phyloP scores from a whole-genome alignment of 345 rosid species.

The Bretschneidera sinensis region DNA sequence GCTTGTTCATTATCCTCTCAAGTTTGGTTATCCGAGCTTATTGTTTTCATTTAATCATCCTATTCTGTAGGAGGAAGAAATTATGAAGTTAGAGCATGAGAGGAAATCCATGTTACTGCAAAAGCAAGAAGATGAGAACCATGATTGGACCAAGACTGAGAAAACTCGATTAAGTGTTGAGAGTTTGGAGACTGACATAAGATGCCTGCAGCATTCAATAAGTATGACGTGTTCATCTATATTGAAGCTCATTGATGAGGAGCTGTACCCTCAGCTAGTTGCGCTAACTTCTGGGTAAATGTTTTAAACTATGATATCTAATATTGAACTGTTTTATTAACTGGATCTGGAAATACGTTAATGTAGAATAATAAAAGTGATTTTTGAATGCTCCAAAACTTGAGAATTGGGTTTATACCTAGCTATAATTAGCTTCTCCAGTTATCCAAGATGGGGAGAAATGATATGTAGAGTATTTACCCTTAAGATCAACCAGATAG shows the following conservation, averaged over 20 bases:
- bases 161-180: conserved; percentile 57
- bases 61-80: conserved; percentile 68
- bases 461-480: background rate
- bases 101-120: conserved; percentile 59
- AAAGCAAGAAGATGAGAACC: conserved; percentile 61
- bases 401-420: background rate
- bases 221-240: conserved; percentile 45
- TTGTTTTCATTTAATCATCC: background rate
- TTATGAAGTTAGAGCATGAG: conserved; percentile 58
- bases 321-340: too few species aligned
- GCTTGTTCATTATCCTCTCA: conserved; percentile 1
- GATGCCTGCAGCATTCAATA: conserved; percentile 54
- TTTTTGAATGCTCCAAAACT: background rate
- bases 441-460: too few species aligned
- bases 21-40: background rate
- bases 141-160: conserved; percentile 51
- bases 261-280: conserved; percentile 83
- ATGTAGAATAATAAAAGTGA: too few species aligned
- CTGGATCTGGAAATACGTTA: background rate
- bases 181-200: conserved; percentile 47
- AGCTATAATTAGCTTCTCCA: too few species aligned
- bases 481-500: too few species aligned
- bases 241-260: conserved; percentile 53
- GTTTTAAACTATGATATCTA: background rate
- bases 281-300: conserved; percentile 75